A percentile compares a stretch with the other conserved stretches of the same genome.
These are phyloP conservation scores for Penicillium italicum DNA, from an alignment of 2,329 filamentous ascomycete species.

Conservation along the genomic window DNA sequence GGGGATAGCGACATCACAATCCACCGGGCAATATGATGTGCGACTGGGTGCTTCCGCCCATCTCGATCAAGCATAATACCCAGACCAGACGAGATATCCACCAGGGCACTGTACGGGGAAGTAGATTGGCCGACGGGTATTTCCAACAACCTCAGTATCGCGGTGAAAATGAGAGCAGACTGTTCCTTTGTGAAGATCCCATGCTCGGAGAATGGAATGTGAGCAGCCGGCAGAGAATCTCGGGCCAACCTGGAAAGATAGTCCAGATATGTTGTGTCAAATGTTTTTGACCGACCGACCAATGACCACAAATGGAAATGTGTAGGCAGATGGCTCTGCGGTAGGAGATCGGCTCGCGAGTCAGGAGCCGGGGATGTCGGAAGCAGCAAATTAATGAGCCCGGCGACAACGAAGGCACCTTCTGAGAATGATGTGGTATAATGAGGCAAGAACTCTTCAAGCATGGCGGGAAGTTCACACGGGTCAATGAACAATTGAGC, in stretches of 20 bases:
- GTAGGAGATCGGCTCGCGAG: conserved; percentile 70
- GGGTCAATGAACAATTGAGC: conserved; percentile 92
- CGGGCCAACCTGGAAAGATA: conserved; percentile 81
- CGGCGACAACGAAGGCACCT: conserved; percentile 88
- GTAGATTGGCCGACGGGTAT: conserved; percentile 96
- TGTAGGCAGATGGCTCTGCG: conserved; percentile 83
- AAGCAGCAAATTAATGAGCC: conserved; percentile 78
- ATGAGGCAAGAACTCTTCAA: conserved; percentile 76
- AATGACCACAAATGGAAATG: conserved; percentile 97
- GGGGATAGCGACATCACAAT: conserved; percentile 92
- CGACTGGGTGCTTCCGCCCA: conserved; percentile 83
- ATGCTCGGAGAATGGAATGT: conserved; percentile 77
- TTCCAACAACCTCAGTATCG: conserved; percentile 81
- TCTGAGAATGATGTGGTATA: conserved; percentile 93
- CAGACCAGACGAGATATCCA: conserved; percentile 79
- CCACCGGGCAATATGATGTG: conserved; percentile 89
- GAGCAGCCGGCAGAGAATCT: conserved; percentile 70
- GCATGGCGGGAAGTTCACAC: conserved; percentile 72
- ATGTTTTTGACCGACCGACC: conserved; percentile 80
- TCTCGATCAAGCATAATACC: conserved; percentile 88
- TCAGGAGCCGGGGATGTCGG: conserved; percentile 72
- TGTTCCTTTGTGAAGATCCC: conserved; percentile 92
- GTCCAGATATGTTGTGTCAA: conserved; percentile 85
- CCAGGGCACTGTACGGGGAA: conserved; percentile 75
- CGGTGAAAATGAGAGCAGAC: conserved; percentile 87